phyloP scores from a whole-genome alignment of 148 eudicot species.

The Rheum nobile region DNA sequence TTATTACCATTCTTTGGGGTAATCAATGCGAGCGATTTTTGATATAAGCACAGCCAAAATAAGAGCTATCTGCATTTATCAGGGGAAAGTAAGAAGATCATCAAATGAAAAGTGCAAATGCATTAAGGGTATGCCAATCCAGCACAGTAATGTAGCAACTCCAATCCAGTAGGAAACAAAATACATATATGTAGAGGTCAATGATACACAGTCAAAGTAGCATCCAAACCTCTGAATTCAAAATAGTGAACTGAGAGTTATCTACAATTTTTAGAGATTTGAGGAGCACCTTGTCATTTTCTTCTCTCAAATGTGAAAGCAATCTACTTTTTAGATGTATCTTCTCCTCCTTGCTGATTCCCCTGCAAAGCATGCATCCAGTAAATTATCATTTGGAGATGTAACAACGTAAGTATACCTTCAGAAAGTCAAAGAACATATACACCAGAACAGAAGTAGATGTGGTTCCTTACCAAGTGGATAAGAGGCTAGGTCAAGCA shows the following conservation, averaged over 20 bases:
- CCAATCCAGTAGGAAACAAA: background rate
- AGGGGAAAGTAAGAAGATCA: conserved; percentile 8
- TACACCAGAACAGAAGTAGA: background rate
- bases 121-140: background rate
- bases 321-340: conserved; percentile 62
- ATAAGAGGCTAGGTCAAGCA: background rate
- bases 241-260: background rate
- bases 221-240: background rate
- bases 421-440: background rate
- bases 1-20: conserved; percentile 81
- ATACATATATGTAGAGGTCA: background rate
- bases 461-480: background rate
- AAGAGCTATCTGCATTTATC: conserved; percentile 63
- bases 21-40: conserved; percentile 93
- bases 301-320: conserved; percentile 88
- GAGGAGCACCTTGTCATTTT: conserved; percentile 68
- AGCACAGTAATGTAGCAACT: background rate
- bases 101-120: background rate
- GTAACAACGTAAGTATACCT: background rate
- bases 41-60: conserved; percentile 86
- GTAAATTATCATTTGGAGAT: background rate
- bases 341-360: conserved; percentile 80
- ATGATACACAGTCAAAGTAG: background rate
- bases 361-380: conserved; percentile 41
- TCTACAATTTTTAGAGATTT: background rate